Conservation (phyloP, 2,329 filamentous ascomycete genomes). For the Claviceps pusilla region DNA sequence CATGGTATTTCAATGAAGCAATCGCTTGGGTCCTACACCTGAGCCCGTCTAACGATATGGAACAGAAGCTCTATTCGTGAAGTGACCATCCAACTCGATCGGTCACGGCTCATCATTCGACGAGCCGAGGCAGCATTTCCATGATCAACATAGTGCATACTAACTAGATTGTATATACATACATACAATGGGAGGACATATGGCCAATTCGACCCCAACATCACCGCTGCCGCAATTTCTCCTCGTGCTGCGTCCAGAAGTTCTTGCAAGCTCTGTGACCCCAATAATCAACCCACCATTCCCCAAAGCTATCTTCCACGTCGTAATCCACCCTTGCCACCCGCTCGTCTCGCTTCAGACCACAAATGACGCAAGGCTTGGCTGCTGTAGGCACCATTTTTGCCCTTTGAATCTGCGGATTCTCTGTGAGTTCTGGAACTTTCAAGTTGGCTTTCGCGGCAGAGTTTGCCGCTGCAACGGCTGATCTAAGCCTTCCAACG, state of each 20-base stretch:
- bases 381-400: slow-evolving; percentile 61
- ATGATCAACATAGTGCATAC: too few species aligned
- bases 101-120: background rate
- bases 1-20: background rate
- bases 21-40: background rate
- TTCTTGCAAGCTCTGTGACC: slow-evolving; percentile 64
- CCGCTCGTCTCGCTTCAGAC: slow-evolving; percentile 74
- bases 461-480: slow-evolving; percentile 51
- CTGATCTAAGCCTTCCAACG: slow-evolving; percentile 58
- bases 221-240: slow-evolving; percentile 51
- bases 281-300: slow-evolving; percentile 93
- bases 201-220: background rate
- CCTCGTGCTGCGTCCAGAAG: slow-evolving; percentile 72
- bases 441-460: slow-evolving; percentile 35
- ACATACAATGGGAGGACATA: too few species aligned
- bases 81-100: background rate
- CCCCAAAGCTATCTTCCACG: slow-evolving; percentile 81
- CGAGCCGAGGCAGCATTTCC: background rate
- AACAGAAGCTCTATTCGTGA: background rate
- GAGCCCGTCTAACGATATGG: too few species aligned
- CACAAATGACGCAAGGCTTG: slow-evolving; percentile 71
- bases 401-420: slow-evolving; percentile 50
- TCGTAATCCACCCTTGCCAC: slow-evolving; percentile 59
- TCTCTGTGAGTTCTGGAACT: slow-evolving; percentile 58
- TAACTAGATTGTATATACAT: too few species aligned